Base-by-base conservation (phyloP, 495 filamentous ascomycete genomes). In the Parathielavia appendiculata region DNA sequence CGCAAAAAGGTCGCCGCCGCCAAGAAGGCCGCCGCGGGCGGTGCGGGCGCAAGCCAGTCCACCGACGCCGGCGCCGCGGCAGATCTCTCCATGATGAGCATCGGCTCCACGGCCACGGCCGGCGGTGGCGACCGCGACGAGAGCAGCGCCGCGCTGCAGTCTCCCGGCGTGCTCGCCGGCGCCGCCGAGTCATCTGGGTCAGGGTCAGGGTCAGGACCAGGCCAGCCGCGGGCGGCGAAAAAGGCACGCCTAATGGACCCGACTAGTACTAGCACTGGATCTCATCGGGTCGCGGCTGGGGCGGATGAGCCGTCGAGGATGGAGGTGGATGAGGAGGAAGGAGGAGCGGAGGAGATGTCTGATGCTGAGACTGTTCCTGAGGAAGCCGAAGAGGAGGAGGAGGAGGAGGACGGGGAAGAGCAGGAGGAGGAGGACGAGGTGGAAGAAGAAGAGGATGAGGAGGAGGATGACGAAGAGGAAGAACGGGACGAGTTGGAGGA, bases 401-500 rank as follows among this genome's bases (percentile, higher is more conserved):
- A 73, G 65, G 73, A 71, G 10, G 73, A 72, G 8, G 69, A 74
- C 0, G 74, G 71, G 20, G 79, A 73, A 6, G 78, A 80, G 17
- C 73, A 75, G 53, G 73, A 74, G 5, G 73, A 72, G 5, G 69
- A 75, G 0, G 71, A 69, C 12, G 79, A 71, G 36, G 77, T 83
- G 19, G 77, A 71, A 8, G 70, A 75, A 3, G 77, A 79, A 1
- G 76, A 75, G 10, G 79, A 73, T 9, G 78, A 79, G 11, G 80
- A 87, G 55, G 80, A 87, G 64, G 83, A 70, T 41, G 77, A 83
- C 22, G 76, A 69, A 14, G 70, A 75, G 4, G 77, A 78, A 2
- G 76, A 74, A 14, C 68, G 61, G 4, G 75, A 74, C 11, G 74
- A 62, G 16, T 67, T 72, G 34, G 73, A 76, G 36, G 71, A 75